A percentile compares a stretch with the other conserved stretches of the same genome.
Evolutionary conservation across 75 land plant species (phyloP).

Genomic region (Picea sitchensis): DNA sequence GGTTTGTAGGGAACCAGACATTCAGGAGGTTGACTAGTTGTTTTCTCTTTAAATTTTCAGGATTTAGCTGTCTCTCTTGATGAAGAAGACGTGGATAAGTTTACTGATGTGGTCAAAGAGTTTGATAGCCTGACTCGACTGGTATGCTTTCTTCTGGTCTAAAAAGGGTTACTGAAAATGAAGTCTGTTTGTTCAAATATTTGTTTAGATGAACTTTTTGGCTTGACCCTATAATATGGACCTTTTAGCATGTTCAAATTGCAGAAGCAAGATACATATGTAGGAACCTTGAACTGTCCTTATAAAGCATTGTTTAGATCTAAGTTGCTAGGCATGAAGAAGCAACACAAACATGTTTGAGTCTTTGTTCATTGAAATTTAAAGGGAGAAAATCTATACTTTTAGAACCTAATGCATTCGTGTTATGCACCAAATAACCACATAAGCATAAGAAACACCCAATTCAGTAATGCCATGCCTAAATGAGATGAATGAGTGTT

Average conservation of each 20-base stretch:
- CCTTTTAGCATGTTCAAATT: not conserved
- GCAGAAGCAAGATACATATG: not conserved
- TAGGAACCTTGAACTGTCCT: not conserved
- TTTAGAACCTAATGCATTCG: too few relatives aligned
- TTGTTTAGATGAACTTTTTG: not conserved
- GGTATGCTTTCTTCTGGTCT: constrained; percentile 37
- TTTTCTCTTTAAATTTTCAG: constrained; percentile 28
- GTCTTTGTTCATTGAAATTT: too few relatives aligned
- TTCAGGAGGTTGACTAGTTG: not conserved
- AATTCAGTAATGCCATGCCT: too few relatives aligned
- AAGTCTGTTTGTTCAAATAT: constrained; percentile 6
- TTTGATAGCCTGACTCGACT: constrained; percentile 86
- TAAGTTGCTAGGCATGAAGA: not conserved
- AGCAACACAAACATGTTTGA: too few relatives aligned
- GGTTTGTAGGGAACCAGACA: not conserved
- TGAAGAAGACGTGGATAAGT: constrained; percentile 80
- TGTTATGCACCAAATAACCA: too few relatives aligned
- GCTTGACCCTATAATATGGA: not conserved
- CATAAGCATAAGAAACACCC: too few relatives aligned
- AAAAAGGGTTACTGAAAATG: not conserved
- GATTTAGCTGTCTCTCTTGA: constrained; percentile 78
- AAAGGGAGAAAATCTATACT: too few relatives aligned
- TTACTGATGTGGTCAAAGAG: constrained; percentile 82
- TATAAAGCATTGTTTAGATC: not conserved
- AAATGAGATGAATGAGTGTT: too few relatives aligned